Conservation (phyloP, 208 protist genomes). For the Leishmania gerbilli region DNA sequence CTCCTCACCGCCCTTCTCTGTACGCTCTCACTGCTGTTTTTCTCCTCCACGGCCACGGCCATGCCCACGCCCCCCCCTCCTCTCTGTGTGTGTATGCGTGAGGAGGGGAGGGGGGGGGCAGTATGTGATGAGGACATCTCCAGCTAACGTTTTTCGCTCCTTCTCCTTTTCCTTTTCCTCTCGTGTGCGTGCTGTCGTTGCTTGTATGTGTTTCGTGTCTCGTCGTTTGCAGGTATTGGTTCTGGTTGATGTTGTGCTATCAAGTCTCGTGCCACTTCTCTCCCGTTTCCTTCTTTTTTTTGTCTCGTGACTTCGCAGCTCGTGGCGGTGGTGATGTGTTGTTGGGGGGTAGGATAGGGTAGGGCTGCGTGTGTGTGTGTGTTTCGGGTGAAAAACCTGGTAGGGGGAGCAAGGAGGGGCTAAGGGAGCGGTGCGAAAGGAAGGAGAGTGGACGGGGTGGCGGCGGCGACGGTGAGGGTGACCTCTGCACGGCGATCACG, state of each 20-base stretch:
- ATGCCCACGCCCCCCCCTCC: background rate
- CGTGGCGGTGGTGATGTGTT: background rate
- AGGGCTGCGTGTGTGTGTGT: conserved; percentile 1
- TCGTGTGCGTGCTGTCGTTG: background rate
- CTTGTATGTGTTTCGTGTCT: background rate
- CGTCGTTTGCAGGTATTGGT: background rate
- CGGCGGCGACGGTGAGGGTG: background rate
- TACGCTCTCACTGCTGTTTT: background rate
- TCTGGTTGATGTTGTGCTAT: background rate
- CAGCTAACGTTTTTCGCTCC: background rate
- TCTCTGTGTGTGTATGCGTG: background rate
- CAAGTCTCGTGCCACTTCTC: background rate
- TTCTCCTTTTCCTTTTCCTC: background rate
- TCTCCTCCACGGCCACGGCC: background rate
- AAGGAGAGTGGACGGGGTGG: background rate
- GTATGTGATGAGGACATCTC: too few species aligned
- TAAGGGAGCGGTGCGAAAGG: background rate
- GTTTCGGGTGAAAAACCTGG: background rate
- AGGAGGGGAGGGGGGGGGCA: too few species aligned
- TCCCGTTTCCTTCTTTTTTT: background rate
- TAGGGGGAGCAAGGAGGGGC: background rate
- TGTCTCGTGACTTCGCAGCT: background rate
- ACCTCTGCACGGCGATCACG: background rate
- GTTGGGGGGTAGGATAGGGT: too few species aligned
- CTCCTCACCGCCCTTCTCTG: background rate